Percentiles rank a stretch among this genome's conserved stretches.
Conservation (phyloP, 306 rosid species). For the Cicer cuneatum region DNA sequence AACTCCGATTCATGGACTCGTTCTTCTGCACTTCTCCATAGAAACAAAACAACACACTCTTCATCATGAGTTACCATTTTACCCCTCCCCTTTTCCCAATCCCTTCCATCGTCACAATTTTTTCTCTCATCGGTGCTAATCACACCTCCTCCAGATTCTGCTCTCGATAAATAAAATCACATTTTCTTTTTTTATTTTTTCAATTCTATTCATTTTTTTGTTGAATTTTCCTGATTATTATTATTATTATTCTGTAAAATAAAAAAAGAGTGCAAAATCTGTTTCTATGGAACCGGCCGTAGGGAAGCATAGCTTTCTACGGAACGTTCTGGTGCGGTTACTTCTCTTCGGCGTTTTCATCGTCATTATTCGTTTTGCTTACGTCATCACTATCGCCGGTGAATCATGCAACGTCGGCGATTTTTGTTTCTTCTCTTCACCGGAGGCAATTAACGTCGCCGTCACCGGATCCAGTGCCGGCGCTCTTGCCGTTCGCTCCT, state of each 20-base stretch:
- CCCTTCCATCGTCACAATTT: constrained; percentile 27
- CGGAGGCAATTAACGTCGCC: constrained; percentile 59
- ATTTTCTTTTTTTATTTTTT: not conserved
- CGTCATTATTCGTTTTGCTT: constrained; percentile 65
- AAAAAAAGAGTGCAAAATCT: constrained; percentile 10
- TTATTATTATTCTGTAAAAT: constrained; percentile 14
- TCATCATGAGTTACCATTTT: constrained; percentile 60
- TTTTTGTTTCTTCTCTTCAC: constrained; percentile 78
- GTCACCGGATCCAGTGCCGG: constrained; percentile 52
- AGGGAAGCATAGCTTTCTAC: constrained; percentile 62
- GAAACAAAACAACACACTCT: not conserved
- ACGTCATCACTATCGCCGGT: constrained; percentile 75
- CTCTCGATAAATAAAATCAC: constrained; percentile 55
- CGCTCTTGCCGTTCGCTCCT: constrained; percentile 41
- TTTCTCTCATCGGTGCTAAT: constrained; percentile 74
- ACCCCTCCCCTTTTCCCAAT: constrained; percentile 52
- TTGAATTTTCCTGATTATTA: not conserved
- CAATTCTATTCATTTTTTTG: constrained; percentile 39
- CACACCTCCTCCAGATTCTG: constrained; percentile 94
- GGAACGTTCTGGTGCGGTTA: constrained; percentile 61
- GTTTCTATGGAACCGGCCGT: constrained; percentile 61
- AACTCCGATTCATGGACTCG: constrained; percentile 39
- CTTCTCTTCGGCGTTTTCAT: constrained; percentile 71
- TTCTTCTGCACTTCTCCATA: constrained; percentile 42
- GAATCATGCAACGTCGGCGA: constrained; percentile 72